A percentile compares a stretch with the other conserved stretches of the same genome.
Evolutionary conservation across 176 grass and related monocot genomes (phyloP).

Genomic region (Bothriochloa decipiens): DNA sequence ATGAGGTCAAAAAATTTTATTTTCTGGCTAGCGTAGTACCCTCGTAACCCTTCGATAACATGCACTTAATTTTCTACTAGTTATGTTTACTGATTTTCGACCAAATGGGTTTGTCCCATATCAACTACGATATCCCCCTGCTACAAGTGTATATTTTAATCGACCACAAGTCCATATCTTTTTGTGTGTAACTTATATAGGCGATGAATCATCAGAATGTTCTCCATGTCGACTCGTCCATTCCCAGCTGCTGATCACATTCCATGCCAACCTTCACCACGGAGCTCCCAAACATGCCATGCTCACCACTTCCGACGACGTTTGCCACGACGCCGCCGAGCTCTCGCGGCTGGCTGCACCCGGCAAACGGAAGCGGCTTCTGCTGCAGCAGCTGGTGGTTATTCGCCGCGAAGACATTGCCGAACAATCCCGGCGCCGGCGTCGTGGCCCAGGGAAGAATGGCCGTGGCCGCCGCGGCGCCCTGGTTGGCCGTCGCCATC

Average conservation of each 20-base stretch:
- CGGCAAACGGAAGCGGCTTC: constrained; percentile 49
- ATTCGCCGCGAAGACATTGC: constrained; percentile 53
- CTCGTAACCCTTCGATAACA: not conserved
- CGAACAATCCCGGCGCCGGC: constrained; percentile 31
- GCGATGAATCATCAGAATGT: constrained; percentile 41
- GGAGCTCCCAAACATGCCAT: constrained; percentile 46
- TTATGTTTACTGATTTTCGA: constrained; percentile 5
- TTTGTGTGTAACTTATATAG: not conserved
- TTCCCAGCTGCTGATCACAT: constrained; percentile 46
- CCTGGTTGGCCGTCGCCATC: constrained; percentile 59
- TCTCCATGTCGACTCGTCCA: constrained; percentile 67
- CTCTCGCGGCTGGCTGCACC: constrained; percentile 39
- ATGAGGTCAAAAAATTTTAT: too few relatives aligned
- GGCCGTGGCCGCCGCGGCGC: constrained; percentile 32
- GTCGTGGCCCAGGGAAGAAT: constrained; percentile 55
- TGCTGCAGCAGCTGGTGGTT: constrained; percentile 53
- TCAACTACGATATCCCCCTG: not conserved
- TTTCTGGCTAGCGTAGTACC: too few relatives aligned
- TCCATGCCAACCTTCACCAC: constrained; percentile 56
- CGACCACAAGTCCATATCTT: not conserved
- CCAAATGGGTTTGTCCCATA: not conserved
- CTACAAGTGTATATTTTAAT: not conserved
- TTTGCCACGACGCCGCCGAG: constrained; percentile 25
- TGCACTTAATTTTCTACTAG: constrained; percentile 16
- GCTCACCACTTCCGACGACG: constrained; percentile 26